Evolutionary conservation across 2,329 filamentous ascomycete species (phyloP).

Genomic region (Stachybotrys echinatus): DNA sequence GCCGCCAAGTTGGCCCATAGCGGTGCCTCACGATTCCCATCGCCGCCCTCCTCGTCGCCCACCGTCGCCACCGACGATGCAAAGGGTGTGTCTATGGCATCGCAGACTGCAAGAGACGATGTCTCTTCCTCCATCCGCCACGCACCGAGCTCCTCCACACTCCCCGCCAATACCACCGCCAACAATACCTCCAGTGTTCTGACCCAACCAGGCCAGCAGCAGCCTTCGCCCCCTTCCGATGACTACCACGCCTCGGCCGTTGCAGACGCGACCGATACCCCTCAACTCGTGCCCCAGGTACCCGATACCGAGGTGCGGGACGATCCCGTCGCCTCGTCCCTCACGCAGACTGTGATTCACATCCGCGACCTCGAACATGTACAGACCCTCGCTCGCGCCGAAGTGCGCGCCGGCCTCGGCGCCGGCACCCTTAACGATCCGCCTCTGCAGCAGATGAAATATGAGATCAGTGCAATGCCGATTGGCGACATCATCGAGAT

Average conservation of each 20-base stretch:
- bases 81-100: constrained; percentile 43
- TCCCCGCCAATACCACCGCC: constrained; percentile 5
- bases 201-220: constrained; percentile 14
- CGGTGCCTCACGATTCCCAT: constrained; percentile 44
- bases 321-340: constrained; percentile 16
- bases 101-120: constrained; percentile 24
- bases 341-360: constrained; percentile 56
- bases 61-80: constrained; percentile 36
- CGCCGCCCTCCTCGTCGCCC: constrained; percentile 49
- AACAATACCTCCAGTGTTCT: neutral
- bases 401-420: constrained; percentile 52
- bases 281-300: constrained; percentile 8
- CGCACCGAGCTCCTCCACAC: constrained; percentile 13
- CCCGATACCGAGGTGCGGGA: neutral
- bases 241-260: constrained; percentile 31
- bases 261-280: constrained; percentile 23
- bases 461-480: constrained; percentile 97
- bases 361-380: constrained; percentile 89
- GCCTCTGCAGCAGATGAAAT: constrained; percentile 56
- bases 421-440: constrained; percentile 45
- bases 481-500: constrained; percentile 97
- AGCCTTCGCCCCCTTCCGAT: constrained; percentile 30
- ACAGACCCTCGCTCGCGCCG: constrained; percentile 77
- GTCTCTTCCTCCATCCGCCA: constrained; percentile 12
- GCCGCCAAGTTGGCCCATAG: constrained; percentile 18